Evolutionary conservation across 352 stramenopile genomes (phyloP).

Genomic region (Phytophthora litchii): DNA sequence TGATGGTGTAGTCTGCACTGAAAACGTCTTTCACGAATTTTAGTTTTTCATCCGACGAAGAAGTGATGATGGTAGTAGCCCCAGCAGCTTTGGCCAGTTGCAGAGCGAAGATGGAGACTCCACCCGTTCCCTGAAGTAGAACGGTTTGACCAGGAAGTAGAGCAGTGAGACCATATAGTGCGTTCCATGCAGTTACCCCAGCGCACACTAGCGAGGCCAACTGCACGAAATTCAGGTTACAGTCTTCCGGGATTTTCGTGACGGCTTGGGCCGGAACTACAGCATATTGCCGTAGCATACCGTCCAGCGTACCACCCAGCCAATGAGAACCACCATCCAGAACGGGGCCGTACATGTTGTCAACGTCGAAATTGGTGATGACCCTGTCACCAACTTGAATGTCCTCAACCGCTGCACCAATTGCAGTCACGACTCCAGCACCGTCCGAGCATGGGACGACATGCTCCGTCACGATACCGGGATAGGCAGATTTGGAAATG

Average conservation of each 20-base stretch:
- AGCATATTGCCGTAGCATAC: constrained; percentile 27
- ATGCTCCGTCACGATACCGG: constrained; percentile 12
- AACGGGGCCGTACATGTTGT: constrained; percentile 24
- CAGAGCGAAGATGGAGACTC: constrained; percentile 28
- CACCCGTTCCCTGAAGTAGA: constrained; percentile 18
- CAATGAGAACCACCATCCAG: constrained; percentile 1
- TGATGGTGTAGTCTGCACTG: constrained; percentile 29
- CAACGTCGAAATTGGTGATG: constrained; percentile 29
- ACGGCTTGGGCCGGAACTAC: constrained; percentile 17
- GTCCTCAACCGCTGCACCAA: constrained; percentile 17
- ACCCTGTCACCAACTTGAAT: constrained; percentile 23
- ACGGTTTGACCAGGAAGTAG: constrained; percentile 14
- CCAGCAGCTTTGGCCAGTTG: constrained; percentile 35
- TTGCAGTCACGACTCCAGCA: constrained; percentile 16
- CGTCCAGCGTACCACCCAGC: constrained; percentile 25
- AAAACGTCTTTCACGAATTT: constrained; percentile 31
- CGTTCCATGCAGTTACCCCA: constrained; percentile 33
- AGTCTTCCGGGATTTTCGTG: constrained; percentile 21
- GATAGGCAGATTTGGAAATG: constrained; percentile 1
- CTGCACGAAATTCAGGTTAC: constrained; percentile 25
- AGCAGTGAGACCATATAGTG: constrained; percentile 16
- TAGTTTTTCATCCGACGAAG: constrained; percentile 24
- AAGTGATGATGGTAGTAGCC: constrained; percentile 31
- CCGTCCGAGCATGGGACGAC: constrained; percentile 30
- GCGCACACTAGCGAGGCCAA: constrained; percentile 30